Conservation (phyloP, 202 grass and related monocot species). For the Dendrocalamus latiflorus region DNA sequence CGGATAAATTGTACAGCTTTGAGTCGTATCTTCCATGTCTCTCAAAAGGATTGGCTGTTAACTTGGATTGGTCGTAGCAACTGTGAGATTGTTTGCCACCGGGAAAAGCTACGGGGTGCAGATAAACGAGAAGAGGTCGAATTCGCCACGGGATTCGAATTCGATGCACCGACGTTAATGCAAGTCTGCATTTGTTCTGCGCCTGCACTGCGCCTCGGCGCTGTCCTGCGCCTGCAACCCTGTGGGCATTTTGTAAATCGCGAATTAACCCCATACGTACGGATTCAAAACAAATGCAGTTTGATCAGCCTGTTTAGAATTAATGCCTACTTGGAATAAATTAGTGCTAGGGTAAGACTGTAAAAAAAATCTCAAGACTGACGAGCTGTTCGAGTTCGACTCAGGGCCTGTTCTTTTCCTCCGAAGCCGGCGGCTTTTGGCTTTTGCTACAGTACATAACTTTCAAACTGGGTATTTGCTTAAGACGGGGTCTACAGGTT, state of each 20-base stretch:
- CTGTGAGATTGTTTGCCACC: background rate
- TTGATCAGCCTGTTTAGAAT: background rate
- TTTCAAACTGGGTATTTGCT: too few species aligned
- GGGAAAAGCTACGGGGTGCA: background rate
- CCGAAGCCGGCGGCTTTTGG: too few species aligned
- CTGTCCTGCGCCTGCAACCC: too few species aligned
- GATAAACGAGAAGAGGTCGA: background rate
- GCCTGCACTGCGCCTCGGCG: too few species aligned
- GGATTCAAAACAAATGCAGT: background rate
- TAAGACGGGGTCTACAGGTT: too few species aligned
- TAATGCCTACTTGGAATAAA: background rate
- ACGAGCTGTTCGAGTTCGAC: fast-evolving
- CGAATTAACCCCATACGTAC: background rate
- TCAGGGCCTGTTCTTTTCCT: too few species aligned
- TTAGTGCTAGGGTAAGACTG: too few species aligned
- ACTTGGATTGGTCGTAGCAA: background rate
- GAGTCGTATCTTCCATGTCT: background rate
- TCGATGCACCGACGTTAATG: background rate
- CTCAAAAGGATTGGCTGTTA: background rate
- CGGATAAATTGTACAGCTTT: background rate
- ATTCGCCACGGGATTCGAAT: background rate
- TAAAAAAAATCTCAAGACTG: too few species aligned
- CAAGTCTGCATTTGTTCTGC: background rate
- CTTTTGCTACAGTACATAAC: too few species aligned
- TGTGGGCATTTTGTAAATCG: too few species aligned